A percentile compares a stretch with the other conserved stretches of the same genome.
These are phyloP conservation scores for Elsinoe australis DNA, from an alignment of 2,329 filamentous ascomycete species.

Conservation along the genomic window DNA sequence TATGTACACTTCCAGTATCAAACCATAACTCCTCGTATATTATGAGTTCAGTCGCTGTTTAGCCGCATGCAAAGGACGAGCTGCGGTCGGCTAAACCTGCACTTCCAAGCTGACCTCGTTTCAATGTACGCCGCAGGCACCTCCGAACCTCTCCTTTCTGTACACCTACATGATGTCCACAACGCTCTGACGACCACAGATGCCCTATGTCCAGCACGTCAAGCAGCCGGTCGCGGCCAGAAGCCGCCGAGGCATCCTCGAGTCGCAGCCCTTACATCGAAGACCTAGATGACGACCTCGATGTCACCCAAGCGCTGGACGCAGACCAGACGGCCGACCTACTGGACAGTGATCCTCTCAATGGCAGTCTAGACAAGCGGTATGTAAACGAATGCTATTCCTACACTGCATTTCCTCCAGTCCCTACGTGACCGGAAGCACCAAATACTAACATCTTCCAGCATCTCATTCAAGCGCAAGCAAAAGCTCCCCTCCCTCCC, in stretches of 20 bases:
- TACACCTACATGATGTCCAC: neutral
- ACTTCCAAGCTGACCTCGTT: no score
- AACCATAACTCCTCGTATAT: no score
- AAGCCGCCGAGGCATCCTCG: slow-evolving; percentile 39
- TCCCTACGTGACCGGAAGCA: no score
- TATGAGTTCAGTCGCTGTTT: no score
- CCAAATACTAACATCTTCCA: no score
- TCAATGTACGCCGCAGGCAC: slow-evolving; percentile 12
- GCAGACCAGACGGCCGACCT: slow-evolving; percentile 44
- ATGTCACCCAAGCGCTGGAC: slow-evolving; percentile 19
- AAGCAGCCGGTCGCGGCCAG: slow-evolving; percentile 26
- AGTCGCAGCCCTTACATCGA: slow-evolving; percentile 35
- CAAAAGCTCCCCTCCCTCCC: slow-evolving; percentile 44
- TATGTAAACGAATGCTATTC: slow-evolving; percentile 25
- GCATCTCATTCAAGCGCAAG: slow-evolving; percentile 65
- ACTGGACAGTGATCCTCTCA: slow-evolving; percentile 26
- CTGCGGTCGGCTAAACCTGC: no score
- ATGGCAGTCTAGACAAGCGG: slow-evolving; percentile 41
- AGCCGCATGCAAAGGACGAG: no score
- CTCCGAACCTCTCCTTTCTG: neutral
- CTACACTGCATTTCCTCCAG: neutral
- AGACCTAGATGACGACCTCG: slow-evolving; percentile 34
- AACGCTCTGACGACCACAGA: slow-evolving; percentile 7
- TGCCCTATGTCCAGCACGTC: slow-evolving; percentile 33
- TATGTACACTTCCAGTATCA: no score